Evolutionary conservation across 805 yeast genomes (phyloP).

Genomic region (Kodamaea laetipori): DNA sequence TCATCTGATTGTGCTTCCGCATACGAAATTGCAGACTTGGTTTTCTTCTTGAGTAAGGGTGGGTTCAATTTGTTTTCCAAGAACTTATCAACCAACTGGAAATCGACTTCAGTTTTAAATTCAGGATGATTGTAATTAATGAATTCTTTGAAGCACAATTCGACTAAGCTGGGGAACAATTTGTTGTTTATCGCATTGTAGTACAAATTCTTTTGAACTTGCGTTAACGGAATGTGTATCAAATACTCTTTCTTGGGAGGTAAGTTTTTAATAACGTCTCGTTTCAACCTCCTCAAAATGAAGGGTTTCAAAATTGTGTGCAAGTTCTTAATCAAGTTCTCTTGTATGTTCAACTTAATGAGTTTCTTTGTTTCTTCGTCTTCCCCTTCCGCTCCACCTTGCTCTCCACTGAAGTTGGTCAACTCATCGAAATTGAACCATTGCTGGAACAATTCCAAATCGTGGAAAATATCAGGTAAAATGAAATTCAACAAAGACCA

Average conservation of each 20-base stretch:
- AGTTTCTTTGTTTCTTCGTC: slow-evolving; percentile 49
- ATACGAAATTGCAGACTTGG: slow-evolving; percentile 8
- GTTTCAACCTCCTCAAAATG: slow-evolving; percentile 76
- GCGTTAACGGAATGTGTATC: slow-evolving; percentile 68
- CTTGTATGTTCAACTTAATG: slow-evolving; percentile 55
- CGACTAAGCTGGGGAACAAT: slow-evolving; percentile 47
- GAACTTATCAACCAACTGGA: slow-evolving; percentile 40
- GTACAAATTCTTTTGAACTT: slow-evolving; percentile 66
- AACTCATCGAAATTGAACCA: slow-evolving; percentile 88
- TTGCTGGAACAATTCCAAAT: slow-evolving; percentile 82
- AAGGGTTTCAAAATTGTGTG: slow-evolving; percentile 92
- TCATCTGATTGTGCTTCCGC: slow-evolving; percentile 33
- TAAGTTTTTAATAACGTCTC: slow-evolving; percentile 61
- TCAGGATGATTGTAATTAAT: slow-evolving; percentile 39
- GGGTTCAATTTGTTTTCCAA: slow-evolving; percentile 26
- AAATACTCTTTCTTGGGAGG: slow-evolving; percentile 92
- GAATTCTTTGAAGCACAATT: slow-evolving; percentile 53
- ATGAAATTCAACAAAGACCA: slow-evolving; percentile 93
- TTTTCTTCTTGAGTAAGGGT: slow-evolving; percentile 5
- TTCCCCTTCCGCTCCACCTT: slow-evolving; percentile 32
- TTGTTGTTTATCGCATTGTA: slow-evolving; percentile 48
- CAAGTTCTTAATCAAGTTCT: slow-evolving; percentile 65
- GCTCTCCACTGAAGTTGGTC: slow-evolving; percentile 33
- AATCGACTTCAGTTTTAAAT: slow-evolving; percentile 22
- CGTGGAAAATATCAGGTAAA: slow-evolving; percentile 90